Evolutionary conservation across 441 rosid species (phyloP).

Genomic region (Corymbia calophylla): DNA sequence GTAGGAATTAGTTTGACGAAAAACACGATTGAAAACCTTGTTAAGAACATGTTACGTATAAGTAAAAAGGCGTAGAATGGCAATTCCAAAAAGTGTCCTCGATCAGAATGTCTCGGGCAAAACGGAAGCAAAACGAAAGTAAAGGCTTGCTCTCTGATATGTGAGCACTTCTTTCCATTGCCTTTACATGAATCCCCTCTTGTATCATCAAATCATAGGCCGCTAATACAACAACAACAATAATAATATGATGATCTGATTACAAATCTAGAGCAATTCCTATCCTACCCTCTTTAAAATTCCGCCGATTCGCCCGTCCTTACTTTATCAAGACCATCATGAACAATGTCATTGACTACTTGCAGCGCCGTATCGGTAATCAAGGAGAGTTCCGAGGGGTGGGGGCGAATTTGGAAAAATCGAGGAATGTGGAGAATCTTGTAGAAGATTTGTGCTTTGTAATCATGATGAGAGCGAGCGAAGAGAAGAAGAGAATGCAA

Average conservation of each 20-base stretch:
- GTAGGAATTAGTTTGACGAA: no score
- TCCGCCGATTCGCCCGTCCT: fast-evolving
- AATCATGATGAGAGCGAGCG: neutral
- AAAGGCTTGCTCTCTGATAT: no score
- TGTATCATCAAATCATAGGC: no score
- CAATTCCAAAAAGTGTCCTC: neutral
- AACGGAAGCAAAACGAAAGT: neutral
- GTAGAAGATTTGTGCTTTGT: neutral
- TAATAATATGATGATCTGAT: neutral
- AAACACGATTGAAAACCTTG: fast-evolving
- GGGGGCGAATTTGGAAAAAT: neutral
- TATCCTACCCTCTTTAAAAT: neutral
- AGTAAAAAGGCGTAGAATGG: neutral
- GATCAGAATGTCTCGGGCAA: fast-evolving
- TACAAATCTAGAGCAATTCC: fast-evolving
- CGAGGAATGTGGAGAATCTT: neutral
- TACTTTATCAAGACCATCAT: neutral
- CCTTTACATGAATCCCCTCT: no score
- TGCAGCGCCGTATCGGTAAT: neutral
- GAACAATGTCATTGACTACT: neutral
- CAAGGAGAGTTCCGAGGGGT: neutral
- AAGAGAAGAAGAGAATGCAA: neutral
- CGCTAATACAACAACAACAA: neutral
- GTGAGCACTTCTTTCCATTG: no score
- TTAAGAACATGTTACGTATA: neutral